These are phyloP conservation scores for Diaporthe aspalathi DNA, from an alignment of 2,329 filamentous ascomycete genomes.

Conservation along the genomic window DNA sequence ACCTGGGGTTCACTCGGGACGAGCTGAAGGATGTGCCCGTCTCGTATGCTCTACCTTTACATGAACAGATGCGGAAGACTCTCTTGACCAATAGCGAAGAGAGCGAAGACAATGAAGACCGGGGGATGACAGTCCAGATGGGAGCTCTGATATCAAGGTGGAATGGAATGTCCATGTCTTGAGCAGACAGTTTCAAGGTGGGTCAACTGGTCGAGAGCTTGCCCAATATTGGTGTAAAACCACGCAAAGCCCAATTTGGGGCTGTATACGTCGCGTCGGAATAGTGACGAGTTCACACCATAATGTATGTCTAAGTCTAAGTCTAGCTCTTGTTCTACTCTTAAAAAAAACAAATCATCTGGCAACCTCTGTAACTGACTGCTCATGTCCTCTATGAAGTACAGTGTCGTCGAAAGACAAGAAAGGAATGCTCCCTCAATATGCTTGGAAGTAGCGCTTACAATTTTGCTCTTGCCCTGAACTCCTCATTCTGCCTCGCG, in stretches of 20 bases:
- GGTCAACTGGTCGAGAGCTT: not conserved
- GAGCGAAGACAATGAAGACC: not conserved
- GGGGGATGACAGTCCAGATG: not conserved
- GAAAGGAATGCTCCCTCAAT: not conserved
- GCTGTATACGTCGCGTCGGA: no score
- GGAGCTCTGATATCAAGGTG: constrained; percentile 4
- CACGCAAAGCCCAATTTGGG: not conserved
- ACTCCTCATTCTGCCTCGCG: constrained; percentile 52
- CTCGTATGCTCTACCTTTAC: constrained; percentile 8
- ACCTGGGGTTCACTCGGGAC: not conserved
- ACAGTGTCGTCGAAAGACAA: not conserved
- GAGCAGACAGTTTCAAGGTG: no score
- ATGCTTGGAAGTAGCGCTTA: constrained; percentile 40
- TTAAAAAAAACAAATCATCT: not conserved
- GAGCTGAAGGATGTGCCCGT: constrained; percentile 9
- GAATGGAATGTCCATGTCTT: not conserved
- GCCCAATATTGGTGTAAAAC: not conserved
- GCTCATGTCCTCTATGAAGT: not conserved
- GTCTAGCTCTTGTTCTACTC: not conserved
- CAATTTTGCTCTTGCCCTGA: constrained; percentile 52
- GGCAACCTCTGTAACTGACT: not conserved
- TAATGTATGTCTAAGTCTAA: not conserved
- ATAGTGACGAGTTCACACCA: not conserved
- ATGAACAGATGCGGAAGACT: not conserved
- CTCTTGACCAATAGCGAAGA: not conserved